Evolutionary conservation across 2,329 filamentous ascomycete genomes (phyloP).

Genomic region (Penicillium sumatraense): DNA sequence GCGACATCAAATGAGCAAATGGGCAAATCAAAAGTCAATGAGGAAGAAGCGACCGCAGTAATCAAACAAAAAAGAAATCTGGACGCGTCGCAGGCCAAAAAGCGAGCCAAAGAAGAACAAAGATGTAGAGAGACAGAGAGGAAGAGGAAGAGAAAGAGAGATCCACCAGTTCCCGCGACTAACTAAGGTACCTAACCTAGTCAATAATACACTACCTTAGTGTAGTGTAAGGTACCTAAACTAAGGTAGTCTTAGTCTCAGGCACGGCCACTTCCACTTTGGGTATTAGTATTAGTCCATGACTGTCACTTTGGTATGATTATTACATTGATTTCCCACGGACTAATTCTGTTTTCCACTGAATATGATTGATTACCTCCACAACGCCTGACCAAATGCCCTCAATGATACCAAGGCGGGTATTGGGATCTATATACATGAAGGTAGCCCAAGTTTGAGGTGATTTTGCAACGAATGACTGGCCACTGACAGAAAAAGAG

Average conservation of each 20-base stretch:
- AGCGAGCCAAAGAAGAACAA: not conserved
- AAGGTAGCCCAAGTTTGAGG: constrained; percentile 8
- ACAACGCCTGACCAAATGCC: constrained; percentile 18
- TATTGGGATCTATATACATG: constrained; percentile 30
- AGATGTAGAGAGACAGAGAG: not conserved
- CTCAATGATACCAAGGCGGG: constrained; percentile 23
- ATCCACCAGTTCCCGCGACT: constrained; percentile 13
- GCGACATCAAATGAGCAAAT: constrained; percentile 15
- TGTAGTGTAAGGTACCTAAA: too few relatives aligned
- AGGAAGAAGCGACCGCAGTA: not conserved
- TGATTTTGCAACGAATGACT: constrained; percentile 8
- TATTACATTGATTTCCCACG: not conserved
- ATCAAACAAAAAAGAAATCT: constrained; percentile 2
- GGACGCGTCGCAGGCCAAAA: not conserved
- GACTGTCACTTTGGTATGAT: not conserved
- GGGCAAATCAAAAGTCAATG: not conserved
- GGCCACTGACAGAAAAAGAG: not conserved
- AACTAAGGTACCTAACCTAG: not conserved
- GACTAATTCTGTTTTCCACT: too few relatives aligned
- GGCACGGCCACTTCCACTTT: not conserved
- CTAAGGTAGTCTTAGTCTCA: too few relatives aligned
- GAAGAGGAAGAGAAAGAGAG: constrained; percentile 2
- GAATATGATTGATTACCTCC: constrained; percentile 13
- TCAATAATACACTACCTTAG: too few relatives aligned
- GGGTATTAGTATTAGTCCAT: not conserved